These are phyloP conservation scores for Sclerotinia glacialis DNA, from an alignment of 2,329 filamentous ascomycete genomes.

Conservation along the genomic window DNA sequence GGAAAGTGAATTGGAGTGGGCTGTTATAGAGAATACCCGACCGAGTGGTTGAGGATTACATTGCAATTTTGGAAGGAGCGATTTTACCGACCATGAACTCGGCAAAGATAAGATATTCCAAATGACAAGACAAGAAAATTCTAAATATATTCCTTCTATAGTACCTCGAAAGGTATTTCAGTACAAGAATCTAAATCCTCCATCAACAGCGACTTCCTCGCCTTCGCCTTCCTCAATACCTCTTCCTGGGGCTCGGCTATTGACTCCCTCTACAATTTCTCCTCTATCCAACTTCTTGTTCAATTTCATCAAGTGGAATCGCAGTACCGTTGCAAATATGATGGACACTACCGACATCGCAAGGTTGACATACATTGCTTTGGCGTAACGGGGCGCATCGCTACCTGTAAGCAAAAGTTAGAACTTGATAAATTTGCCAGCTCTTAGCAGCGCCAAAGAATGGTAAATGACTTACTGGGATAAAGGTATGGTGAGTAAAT, in stretches of 20 bases:
- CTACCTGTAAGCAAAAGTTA: neutral
- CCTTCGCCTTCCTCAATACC: constrained; percentile 8
- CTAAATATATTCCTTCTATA: neutral
- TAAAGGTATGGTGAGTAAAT: constrained; percentile 65
- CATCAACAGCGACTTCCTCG: constrained; percentile 19
- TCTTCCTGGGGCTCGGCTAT: neutral
- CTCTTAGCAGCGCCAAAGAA: no score
- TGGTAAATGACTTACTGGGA: constrained; percentile 1
- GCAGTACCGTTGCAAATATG: constrained; percentile 58
- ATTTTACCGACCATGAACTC: neutral
- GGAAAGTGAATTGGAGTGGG: constrained; percentile 8
- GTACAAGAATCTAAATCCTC: constrained; percentile 14
- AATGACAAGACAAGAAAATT: neutral
- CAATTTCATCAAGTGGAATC: constrained; percentile 60
- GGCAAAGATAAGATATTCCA: neutral
- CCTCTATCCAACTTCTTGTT: constrained; percentile 70
- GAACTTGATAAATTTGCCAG: neutral
- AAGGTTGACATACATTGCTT: constrained; percentile 66
- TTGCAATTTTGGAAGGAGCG: neutral
- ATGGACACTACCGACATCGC: constrained; percentile 63
- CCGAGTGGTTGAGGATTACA: neutral
- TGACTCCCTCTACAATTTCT: constrained; percentile 46
- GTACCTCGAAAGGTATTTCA: neutral
- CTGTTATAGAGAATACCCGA: neutral
- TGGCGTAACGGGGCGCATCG: constrained; percentile 17